Percentiles rank a stretch among this genome's conserved stretches.
Conservation (phyloP, 164 flowering plant species). For the Cinnamomum chago region DNA sequence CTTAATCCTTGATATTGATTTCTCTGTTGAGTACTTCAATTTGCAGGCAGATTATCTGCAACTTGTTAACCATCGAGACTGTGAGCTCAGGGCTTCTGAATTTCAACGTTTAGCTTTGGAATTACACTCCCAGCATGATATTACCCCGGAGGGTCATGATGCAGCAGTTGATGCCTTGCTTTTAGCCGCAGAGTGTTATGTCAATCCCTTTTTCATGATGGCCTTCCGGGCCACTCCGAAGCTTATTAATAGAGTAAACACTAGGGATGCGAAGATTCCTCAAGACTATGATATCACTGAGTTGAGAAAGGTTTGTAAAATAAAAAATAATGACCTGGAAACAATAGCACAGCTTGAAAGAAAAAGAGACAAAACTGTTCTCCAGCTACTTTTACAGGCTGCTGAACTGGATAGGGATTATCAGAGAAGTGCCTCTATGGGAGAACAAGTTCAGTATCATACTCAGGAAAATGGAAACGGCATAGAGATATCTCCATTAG, state of each 20-base stretch:
- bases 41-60: slow-evolving; percentile 73
- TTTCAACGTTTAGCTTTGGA: slow-evolving; percentile 70
- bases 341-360: slow-evolving; percentile 56
- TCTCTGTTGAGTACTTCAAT: slow-evolving; percentile 44
- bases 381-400: slow-evolving; percentile 77
- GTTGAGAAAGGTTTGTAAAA: slow-evolving; percentile 28
- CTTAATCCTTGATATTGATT: slow-evolving; percentile 41
- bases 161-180: slow-evolving; percentile 88
- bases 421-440: slow-evolving; percentile 26
- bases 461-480: slow-evolving; percentile 36
- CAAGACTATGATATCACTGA: slow-evolving; percentile 27
- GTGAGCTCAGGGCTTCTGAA: slow-evolving; percentile 79
- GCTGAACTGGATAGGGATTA: slow-evolving; percentile 62
- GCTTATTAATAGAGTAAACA: slow-evolving; percentile 20
- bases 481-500: slow-evolving; percentile 41
- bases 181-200: slow-evolving; percentile 87
- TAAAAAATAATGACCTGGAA: slow-evolving; percentile 36
- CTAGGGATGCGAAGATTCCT: slow-evolving; percentile 13
- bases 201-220: slow-evolving; percentile 71
- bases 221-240: slow-evolving; percentile 34
- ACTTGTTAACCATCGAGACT: slow-evolving; percentile 59
- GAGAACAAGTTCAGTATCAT: slow-evolving; percentile 22
- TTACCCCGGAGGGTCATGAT: slow-evolving; percentile 65
- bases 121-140: slow-evolving; percentile 54
- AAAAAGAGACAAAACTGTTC: slow-evolving; percentile 70